These are phyloP conservation scores for Rubus parviflorus DNA, from an alignment of 306 rosid genomes.

Conservation along the genomic window DNA sequence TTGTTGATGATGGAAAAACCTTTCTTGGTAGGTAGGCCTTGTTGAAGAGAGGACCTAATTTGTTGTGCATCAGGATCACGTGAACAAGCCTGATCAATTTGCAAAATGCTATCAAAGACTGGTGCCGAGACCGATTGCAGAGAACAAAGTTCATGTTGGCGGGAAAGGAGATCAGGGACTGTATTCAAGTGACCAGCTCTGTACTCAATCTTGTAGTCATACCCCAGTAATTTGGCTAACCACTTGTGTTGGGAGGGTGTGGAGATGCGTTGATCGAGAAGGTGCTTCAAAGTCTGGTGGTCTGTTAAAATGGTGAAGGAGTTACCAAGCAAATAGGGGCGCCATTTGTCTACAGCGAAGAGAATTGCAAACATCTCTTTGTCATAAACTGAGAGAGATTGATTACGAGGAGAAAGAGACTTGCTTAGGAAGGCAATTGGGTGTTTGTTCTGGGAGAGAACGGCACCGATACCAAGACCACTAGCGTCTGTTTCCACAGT, in stretches of 20 bases:
- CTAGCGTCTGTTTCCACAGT: not conserved
- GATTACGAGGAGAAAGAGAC: fast-evolving
- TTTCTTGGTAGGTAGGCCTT: too few relatives aligned
- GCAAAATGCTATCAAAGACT: not conserved
- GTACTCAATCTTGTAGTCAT: too few relatives aligned
- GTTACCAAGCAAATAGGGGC: not conserved
- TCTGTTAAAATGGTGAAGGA: not conserved
- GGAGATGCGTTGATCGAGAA: fast-evolving
- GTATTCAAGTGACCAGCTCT: too few relatives aligned
- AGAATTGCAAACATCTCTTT: not conserved
- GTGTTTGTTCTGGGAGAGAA: not conserved
- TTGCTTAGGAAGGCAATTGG: not conserved
- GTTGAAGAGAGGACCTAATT: too few relatives aligned
- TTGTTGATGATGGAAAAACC: too few relatives aligned
- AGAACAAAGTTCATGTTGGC: too few relatives aligned
- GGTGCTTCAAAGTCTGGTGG: not conserved
- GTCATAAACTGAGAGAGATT: fast-evolving
- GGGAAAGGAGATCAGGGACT: too few relatives aligned
- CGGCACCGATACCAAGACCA: fast-evolving
- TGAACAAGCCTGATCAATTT: not conserved
- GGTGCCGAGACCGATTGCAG: not conserved
- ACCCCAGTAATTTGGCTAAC: not conserved
- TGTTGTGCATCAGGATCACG: too few relatives aligned
- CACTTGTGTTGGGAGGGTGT: not conserved
- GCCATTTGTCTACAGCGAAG: not conserved